Evolutionary conservation across 495 filamentous ascomycete species (phyloP).

Genomic region (Penicillium bialowiezense): DNA sequence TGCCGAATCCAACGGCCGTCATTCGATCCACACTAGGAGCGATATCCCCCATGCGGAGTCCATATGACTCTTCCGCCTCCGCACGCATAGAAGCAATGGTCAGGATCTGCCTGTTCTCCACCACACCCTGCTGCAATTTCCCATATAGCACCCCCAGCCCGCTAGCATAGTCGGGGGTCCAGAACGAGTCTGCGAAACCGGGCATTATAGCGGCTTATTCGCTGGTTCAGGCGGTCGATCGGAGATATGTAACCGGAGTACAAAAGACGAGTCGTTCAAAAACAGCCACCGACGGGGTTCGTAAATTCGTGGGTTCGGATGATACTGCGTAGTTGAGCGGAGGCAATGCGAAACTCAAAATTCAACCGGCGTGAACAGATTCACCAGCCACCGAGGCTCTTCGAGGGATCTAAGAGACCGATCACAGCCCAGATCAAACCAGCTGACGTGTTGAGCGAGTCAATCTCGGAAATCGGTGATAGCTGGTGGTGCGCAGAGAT

Average conservation of each 20-base stretch:
- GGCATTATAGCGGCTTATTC: constrained; percentile 55
- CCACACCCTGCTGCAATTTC: constrained; percentile 93
- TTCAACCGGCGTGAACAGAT: constrained; percentile 1
- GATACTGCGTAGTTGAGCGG: neutral
- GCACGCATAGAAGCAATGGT: constrained; percentile 91
- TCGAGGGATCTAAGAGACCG: neutral
- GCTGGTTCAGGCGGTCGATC: constrained; percentile 2
- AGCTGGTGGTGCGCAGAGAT: constrained; percentile 6
- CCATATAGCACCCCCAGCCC: constrained; percentile 93
- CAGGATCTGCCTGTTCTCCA: constrained; percentile 92
- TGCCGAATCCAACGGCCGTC: constrained; percentile 71
- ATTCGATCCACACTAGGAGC: constrained; percentile 77
- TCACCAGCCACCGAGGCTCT: constrained; percentile 5
- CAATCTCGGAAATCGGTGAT: neutral
- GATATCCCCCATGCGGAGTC: constrained; percentile 76
- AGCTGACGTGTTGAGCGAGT: constrained; percentile 1
- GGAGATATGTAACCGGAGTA: neutral
- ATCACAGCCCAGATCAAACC: constrained; percentile 3
- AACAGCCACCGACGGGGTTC: neutral
- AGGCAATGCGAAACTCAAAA: neutral
- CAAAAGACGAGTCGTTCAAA: neutral
- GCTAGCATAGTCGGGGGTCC: constrained; percentile 90
- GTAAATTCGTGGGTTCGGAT: constrained; percentile 1
- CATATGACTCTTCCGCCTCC: constrained; percentile 91
- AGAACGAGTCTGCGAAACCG: constrained; percentile 90